Evolutionary conservation across 2,329 filamentous ascomycete genomes (phyloP), one percentile per base, ranked within the genome.

Genomic region (Neocatenulostroma microsporum): DNA sequence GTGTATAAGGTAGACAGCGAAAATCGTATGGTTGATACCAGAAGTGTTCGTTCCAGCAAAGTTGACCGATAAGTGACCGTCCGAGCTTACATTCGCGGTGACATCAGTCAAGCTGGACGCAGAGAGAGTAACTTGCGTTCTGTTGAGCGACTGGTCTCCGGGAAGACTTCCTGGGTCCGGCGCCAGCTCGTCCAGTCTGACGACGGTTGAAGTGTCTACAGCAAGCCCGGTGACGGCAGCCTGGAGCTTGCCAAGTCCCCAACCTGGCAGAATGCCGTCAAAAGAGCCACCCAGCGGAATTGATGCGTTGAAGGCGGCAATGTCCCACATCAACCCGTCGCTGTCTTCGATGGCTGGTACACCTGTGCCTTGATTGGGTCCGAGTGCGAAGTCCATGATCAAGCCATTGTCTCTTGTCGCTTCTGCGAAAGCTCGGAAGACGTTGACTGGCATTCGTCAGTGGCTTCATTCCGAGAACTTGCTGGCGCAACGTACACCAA

Each of bases 311-410:
- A 51, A 57, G 5, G 49, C 37, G 9, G 44, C 33, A 39, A 66
- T 31, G 37, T 64, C 49, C 53, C 52, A 61, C 36, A 52, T 41
- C 8, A 62, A 47, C 0, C 62, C 64, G 4, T 60, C 55, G 30
- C 58, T 50, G 15, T 55, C 46, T 3, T 45, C 40, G n/a, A 45
- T 37, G 12, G 56, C 50, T 1, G 68, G 68, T 3, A 69, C 64
- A 11, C 69, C 69, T 30, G 63, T 57, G 3, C 68, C 70, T 45
- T 69, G 63, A 40, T 68, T 68, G 0, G 68, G 62, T 0, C 68
- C 69, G 1, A 72, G 31, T 0, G 62, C 54, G 45, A 69, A 67
- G 42, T 73, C 68, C 47, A 73, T 58, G 4, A 62, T 37, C 8
- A 70, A 29, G 0, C 53, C 61, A 13, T 57, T 40, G 0, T 66